Evolutionary conservation across 75 land plant genomes (phyloP).

Genomic region (Picea glauca): DNA sequence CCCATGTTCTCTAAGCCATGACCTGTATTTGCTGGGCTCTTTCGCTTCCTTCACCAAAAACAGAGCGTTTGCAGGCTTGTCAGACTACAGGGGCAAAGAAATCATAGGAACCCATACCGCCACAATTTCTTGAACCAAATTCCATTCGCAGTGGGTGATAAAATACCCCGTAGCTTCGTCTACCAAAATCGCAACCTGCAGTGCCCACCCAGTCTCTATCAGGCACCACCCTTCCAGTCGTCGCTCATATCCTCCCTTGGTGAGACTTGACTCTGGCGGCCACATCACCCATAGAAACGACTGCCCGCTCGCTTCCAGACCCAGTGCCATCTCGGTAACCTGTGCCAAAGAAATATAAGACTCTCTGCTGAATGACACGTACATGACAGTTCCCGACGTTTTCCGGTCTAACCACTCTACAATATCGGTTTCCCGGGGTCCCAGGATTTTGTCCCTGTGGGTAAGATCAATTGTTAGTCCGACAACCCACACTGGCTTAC

Average conservation of each 20-base stretch:
- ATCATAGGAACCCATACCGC: conserved; percentile 39
- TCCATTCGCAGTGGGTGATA: conserved; percentile 61
- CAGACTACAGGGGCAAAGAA: conserved; percentile 46
- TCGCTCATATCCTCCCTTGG: conserved; percentile 8
- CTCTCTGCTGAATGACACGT: conserved; percentile 58
- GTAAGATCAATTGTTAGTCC: too few relatives aligned
- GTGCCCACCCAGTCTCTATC: conserved; percentile 34
- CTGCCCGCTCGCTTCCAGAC: too few relatives aligned
- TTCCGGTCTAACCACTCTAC: conserved; percentile 44
- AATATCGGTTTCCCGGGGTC: too few relatives aligned
- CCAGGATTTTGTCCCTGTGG: too few relatives aligned
- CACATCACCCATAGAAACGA: conserved; percentile 42
- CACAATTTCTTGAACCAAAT: conserved; percentile 46
- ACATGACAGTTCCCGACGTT: conserved; percentile 26
- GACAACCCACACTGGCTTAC: too few relatives aligned
- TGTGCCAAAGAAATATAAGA: conserved; percentile 30
- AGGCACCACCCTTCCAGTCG: neutral
- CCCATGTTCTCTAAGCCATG: too few relatives aligned
- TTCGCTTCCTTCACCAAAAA: too few relatives aligned
- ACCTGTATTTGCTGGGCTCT: too few relatives aligned
- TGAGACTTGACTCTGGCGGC: conserved; percentile 26
- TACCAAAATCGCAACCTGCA: conserved; percentile 39
- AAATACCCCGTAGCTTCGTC: conserved; percentile 47
- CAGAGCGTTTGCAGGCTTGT: conserved; percentile 35
- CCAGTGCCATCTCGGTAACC: conserved; percentile 22